phyloP scores from a whole-genome alignment of 2,329 filamentous ascomycete species.

The Fusarium concolor region DNA sequence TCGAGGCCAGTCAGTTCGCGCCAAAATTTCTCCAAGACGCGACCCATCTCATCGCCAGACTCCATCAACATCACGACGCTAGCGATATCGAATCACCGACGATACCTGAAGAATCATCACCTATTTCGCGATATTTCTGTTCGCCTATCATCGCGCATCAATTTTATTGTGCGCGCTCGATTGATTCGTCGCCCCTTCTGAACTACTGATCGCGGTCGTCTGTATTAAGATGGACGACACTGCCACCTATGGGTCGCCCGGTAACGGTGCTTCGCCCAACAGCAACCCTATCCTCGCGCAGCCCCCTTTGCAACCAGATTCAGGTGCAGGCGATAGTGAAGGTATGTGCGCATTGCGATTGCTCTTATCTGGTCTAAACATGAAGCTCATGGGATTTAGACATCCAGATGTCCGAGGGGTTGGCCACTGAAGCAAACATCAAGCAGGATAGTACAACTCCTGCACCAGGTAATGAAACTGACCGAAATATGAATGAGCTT shows the following conservation, averaged over 20 bases:
- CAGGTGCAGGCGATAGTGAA: conserved; percentile 56
- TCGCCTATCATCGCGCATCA: conserved; percentile 23
- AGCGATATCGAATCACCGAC: conserved; percentile 35
- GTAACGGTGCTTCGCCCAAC: conserved; percentile 66
- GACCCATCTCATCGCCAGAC: conserved; percentile 43
- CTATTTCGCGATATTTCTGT: conserved; percentile 6
- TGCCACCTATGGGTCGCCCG: conserved; percentile 68
- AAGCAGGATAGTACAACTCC: conserved; percentile 72
- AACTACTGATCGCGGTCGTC: conserved; percentile 21
- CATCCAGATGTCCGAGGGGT: conserved; percentile 70
- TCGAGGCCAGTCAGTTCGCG: conserved; percentile 47
- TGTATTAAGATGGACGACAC: conserved; percentile 67
- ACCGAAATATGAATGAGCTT: conserved; percentile 72
- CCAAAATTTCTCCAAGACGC: conserved; percentile 56
- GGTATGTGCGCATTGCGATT: conserved; percentile 53
- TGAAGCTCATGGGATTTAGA: conserved; percentile 58
- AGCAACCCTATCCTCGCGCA: conserved; percentile 68
- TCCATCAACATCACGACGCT: conserved; percentile 47
- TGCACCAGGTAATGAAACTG: conserved; percentile 64
- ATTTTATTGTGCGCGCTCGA: conserved; percentile 22
- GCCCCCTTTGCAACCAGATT: conserved; percentile 62
- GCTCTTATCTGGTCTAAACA: not conserved
- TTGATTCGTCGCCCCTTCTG: conserved; percentile 30
- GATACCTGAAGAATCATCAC: conserved; percentile 16
- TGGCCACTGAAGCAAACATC: conserved; percentile 60